phyloP scores from a whole-genome alignment of 768 basidiomycete genomes.

The Gelatoporia subvermispora region DNA sequence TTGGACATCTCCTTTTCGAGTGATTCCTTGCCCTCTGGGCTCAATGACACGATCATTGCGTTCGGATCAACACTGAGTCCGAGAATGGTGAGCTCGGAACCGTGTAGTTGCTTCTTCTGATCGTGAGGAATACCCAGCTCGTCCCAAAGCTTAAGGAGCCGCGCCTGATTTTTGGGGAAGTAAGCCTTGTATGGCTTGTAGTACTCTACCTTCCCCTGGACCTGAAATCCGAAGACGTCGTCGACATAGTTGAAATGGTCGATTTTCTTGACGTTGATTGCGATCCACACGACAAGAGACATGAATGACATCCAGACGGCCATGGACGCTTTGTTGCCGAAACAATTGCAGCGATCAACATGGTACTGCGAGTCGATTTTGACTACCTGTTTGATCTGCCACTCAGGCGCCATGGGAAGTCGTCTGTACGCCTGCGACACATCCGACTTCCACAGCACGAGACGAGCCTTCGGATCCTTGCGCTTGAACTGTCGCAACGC shows the following conservation, averaged over 20 bases:
- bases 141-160: constrained; percentile 37
- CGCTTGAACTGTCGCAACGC: constrained; percentile 1
- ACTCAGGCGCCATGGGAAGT: constrained; percentile 21
- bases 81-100: constrained; percentile 29
- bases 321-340: constrained; percentile 26
- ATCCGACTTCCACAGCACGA: constrained; percentile 21
- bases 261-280: constrained; percentile 14
- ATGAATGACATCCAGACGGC: constrained; percentile 24
- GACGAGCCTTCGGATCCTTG: not conserved
- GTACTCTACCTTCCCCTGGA: constrained; percentile 10
- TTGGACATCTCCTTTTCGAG: not conserved
- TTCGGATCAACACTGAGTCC: constrained; percentile 35
- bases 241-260: constrained; percentile 30
- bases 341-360: constrained; percentile 29
- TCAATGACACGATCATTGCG: constrained; percentile 25
- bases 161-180: constrained; percentile 28
- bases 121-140: constrained; percentile 35
- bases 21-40: not conserved
- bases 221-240: constrained; percentile 25
- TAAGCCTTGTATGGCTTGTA: constrained; percentile 27
- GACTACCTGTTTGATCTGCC: constrained; percentile 31
- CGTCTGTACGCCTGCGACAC: constrained; percentile 20
- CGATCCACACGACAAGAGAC: constrained; percentile 34
- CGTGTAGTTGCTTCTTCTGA: constrained; percentile 33
- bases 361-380: constrained; percentile 21